phyloP scores from a whole-genome alignment of 768 basidiomycete species.

The Candolleomyces efflorescens region DNA sequence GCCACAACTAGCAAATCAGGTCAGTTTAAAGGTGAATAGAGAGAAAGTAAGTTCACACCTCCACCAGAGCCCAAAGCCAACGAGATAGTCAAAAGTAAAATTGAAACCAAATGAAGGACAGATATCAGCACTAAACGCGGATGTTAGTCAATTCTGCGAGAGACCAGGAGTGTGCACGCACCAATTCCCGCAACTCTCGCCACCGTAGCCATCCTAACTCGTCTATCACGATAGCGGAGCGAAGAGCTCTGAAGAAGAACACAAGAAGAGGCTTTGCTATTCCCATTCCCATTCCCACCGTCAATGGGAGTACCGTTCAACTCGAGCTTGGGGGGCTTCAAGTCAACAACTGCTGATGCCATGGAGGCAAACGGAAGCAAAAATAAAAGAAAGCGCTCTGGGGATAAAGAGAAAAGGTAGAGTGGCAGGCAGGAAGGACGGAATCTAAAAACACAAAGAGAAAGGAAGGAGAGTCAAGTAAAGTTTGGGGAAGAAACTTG shows the following conservation, averaged over 20 bases:
- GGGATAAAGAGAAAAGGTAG: too few species aligned
- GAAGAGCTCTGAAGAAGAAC: background rate
- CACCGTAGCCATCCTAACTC: background rate
- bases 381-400: too few species aligned
- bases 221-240: background rate
- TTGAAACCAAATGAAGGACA: slow-evolving; percentile 3
- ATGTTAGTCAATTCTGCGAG: background rate
- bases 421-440: too few species aligned
- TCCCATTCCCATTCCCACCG: background rate
- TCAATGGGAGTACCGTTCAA: background rate
- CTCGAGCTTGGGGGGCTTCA: background rate
- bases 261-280: background rate
- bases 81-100: slow-evolving; percentile 10
- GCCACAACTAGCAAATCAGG: slow-evolving; percentile 6
- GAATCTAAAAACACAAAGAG: too few species aligned
- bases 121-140: slow-evolving; percentile 8
- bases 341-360: too few species aligned
- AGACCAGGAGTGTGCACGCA: background rate
- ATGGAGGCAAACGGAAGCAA: too few species aligned
- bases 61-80: slow-evolving; percentile 7
- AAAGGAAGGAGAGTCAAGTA: too few species aligned
- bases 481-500: too few species aligned
- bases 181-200: background rate
- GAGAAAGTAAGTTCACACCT: slow-evolving; percentile 3
- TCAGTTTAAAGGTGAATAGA: too few species aligned